phyloP scores from a whole-genome alignment of 2,329 filamentous ascomycete species.

The Penicillium oxalicum region DNA sequence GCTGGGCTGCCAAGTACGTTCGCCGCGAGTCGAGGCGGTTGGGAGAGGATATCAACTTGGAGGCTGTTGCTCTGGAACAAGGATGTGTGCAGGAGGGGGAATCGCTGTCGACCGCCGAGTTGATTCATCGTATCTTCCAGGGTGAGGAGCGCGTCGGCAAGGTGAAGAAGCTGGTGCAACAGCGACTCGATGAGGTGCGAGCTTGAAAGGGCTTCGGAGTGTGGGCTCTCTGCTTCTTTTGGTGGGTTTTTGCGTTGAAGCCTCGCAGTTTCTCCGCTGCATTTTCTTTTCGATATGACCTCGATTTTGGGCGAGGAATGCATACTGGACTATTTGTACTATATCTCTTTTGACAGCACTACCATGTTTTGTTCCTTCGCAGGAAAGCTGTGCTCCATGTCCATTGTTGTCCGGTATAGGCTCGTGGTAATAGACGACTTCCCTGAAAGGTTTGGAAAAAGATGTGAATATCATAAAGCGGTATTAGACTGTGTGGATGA shows the following conservation, averaged over 20 bases:
- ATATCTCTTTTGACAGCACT: constrained; percentile 2
- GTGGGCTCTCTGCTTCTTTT: not conserved
- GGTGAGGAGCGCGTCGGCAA: constrained; percentile 19
- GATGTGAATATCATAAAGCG: constrained; percentile 2
- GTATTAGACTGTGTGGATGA: constrained; percentile 7
- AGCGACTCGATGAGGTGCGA: constrained; percentile 12
- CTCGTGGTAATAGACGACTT: not conserved
- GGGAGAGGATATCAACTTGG: constrained; percentile 15
- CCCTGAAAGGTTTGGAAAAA: not conserved
- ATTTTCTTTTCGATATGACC: not conserved
- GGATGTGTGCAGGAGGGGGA: constrained; percentile 13
- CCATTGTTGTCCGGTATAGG: too few species aligned
- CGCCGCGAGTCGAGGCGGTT: constrained; percentile 24
- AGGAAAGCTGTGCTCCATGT: too few species aligned
- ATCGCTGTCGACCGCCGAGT: constrained; percentile 13
- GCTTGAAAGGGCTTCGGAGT: not conserved
- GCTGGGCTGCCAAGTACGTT: constrained; percentile 29
- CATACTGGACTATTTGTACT: constrained; percentile 19
- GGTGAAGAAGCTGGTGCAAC: constrained; percentile 22
- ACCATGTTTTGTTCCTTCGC: too few species aligned
- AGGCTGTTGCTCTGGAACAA: constrained; percentile 22
- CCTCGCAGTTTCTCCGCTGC: too few species aligned
- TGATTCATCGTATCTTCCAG: constrained; percentile 23
- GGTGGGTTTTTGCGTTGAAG: not conserved
- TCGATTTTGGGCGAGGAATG: constrained; percentile 12